phyloP scores from a whole-genome alignment of 225 moss, liverwort and hornwort species.

The Bryoerythrophyllum caledonicum region DNA sequence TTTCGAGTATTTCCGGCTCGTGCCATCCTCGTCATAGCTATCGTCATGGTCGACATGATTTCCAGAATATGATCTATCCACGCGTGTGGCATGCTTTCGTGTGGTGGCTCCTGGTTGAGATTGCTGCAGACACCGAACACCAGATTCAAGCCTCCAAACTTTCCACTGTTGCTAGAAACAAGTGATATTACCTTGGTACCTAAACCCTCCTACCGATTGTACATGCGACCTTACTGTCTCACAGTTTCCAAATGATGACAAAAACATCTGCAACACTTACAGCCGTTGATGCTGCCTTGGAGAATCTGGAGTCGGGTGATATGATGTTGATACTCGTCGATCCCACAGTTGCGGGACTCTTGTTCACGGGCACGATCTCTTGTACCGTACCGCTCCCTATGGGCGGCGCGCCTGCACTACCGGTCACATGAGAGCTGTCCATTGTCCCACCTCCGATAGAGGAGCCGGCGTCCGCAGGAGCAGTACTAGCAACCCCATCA shows the following conservation, averaged over 20 bases:
- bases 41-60: conserved; percentile 53
- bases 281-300: conserved; percentile 48
- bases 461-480: conserved; percentile 29
- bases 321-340: conserved; percentile 54
- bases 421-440: conserved; percentile 22
- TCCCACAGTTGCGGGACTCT: conserved; percentile 36
- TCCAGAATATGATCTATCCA: conserved; percentile 64
- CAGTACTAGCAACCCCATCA: conserved; percentile 36
- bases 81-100: conserved; percentile 75
- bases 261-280: conserved; percentile 40
- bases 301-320: conserved; percentile 58
- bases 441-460: background rate
- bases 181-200: background rate
- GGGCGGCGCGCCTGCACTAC: conserved; percentile 20
- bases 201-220: background rate
- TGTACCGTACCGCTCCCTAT: conserved; percentile 18
- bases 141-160: background rate
- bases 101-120: conserved; percentile 82
- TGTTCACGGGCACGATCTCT: conserved; percentile 34
- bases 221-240: background rate
- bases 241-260: background rate
- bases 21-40: conserved; percentile 77
- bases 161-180: background rate
- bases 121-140: conserved; percentile 34
- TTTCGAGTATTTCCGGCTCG: conserved; percentile 70